Evolutionary conservation across 2,329 filamentous ascomycete species (phyloP), one percentile per base, ranked within the genome.

Genomic region (Cordyceps cicadae): DNA sequence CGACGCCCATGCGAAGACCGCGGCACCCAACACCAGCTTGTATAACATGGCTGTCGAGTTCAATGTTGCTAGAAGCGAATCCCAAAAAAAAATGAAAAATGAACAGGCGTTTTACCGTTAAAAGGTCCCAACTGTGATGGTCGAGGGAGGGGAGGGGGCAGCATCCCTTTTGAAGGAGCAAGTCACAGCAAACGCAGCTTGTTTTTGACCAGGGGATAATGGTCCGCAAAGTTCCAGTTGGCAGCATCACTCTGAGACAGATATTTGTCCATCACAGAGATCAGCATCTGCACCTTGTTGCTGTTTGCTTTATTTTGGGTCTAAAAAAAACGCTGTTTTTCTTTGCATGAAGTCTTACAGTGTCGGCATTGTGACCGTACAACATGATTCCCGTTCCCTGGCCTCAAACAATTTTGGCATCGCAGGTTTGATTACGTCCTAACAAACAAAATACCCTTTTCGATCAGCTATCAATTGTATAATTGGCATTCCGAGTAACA

Each of bases 1-100:
- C 43, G 51, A 54, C n/a, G 8, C 52, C 51, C 34, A 56, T 54
- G 19, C 57, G 19, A 62, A 48, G 34, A 60, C 39, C 45, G 61
- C 45, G 32, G 56, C 56, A 29, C n/a, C 58, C 39, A 60, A 12
- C 26, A 41, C 58, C 41, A 54, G 50, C 43, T 49, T 60, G 26
- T 14, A 29, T 21, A 60, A 26, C 58, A 60, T 60, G 50, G n/a
- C 54, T 52, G 39, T 24, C 19, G 14, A 9, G n/a, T 24, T 24
- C 24, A 8, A 21, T 15, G 34, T 1, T 14, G 12, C 5, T 9
- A 7, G 17, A 46, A 53, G n/a, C 15, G 9, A 46, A 53, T 14
- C 17, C 15, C 14, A 2, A 48, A 39, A 14, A 37, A 39, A 15
- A n/a, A n/a, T n/a, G n/a, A n/a, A n/a, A n/a, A n/a, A n/a, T n/a